Evolutionary conservation across 2,329 filamentous ascomycete genomes (phyloP), one percentile per base, ranked within the genome.

Genomic region (Hypoxylon sp.): DNA sequence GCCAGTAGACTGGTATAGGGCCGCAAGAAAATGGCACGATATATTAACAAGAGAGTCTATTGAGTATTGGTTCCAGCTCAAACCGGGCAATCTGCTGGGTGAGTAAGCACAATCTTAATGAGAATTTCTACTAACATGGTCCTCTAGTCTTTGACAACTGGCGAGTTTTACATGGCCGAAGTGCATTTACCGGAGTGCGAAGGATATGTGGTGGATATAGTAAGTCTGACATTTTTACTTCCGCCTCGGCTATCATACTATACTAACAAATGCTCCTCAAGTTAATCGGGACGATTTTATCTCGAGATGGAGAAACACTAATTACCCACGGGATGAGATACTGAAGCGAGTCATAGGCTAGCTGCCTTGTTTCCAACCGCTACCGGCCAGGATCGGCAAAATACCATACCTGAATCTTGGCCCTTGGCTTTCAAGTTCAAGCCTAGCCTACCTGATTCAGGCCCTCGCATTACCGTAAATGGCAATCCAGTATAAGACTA

Each of bases 191-290:
- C 5, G 96, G 96, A 1, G 89, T 91, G 76, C 85, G 96, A 72
- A 89, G 94, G 72, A 92, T 99, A 76, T 98, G 94, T 79, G 96
- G 96, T 65, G 95, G 88, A 9, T 98, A 98, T 75, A 91, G 93
- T 94, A 82, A 85, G 91, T 88, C 56, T 13, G 14, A 14, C 11
- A 9, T 25, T 67, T 30, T 68, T 43, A 51, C 50, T 36, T 11
- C 30, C 46, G 7, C 11, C 19, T 48, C 43, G 38, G 19, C 64
- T 75, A 48, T 50, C 19, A 21, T 63, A 21, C 23, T 32, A 14
- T 65, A 38, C 60, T 65, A 41, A 66, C 46, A 6, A 63, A 30
- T 19, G 19, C 28, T 61, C 50, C 55, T 60, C 32, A 70, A 94
- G 92, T 93, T 72, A 92, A 91, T 72, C 88, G 89, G 34, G 93